Conservation (phyloP, 352 stramenopile genomes). For the Pythium chondricola region DNA sequence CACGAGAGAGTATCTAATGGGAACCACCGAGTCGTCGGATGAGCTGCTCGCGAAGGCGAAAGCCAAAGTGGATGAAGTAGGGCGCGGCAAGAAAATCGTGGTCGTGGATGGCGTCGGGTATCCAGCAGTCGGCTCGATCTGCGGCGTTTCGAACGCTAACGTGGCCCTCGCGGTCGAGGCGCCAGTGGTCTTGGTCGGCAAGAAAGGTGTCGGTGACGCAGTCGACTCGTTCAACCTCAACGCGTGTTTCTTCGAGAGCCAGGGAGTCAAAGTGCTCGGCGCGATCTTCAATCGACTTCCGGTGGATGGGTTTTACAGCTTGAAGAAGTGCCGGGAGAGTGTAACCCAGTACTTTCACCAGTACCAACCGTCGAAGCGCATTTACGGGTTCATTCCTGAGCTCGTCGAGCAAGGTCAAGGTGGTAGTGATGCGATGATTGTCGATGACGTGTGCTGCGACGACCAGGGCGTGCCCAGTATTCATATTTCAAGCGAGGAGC, state of each 20-base stretch:
- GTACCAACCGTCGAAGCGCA: constrained; percentile 50
- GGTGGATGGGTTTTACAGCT: constrained; percentile 91
- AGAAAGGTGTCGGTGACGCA: constrained; percentile 94
- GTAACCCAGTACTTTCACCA: constrained; percentile 91
- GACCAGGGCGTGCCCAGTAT: not conserved
- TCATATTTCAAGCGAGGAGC: constrained; percentile 16
- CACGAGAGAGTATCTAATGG: constrained; percentile 93
- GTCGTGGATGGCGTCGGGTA: constrained; percentile 97
- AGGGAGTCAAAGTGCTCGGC: constrained; percentile 91
- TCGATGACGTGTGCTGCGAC: constrained; percentile 9
- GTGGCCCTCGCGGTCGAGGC: constrained; percentile 57
- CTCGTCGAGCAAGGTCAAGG: constrained; percentile 22
- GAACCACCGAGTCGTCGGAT: constrained; percentile 78
- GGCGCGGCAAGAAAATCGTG: constrained; percentile 86
- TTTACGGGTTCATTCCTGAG: constrained; percentile 86
- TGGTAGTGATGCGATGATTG: constrained; percentile 17
- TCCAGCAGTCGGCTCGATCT: constrained; percentile 84
- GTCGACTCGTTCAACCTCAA: constrained; percentile 98
- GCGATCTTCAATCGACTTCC: constrained; percentile 95
- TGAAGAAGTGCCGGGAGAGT: constrained; percentile 86
- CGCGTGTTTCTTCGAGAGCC: constrained; percentile 91
- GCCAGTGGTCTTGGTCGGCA: constrained; percentile 93
- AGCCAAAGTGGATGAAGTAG: constrained; percentile 85
- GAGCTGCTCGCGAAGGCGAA: constrained; percentile 83
- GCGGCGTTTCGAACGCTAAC: constrained; percentile 65